Percentiles rank a stretch among this genome's conserved stretches.
phyloP scores from a whole-genome alignment of 371 early-diverging fungal species.

The Chytridium lagenaria region DNA sequence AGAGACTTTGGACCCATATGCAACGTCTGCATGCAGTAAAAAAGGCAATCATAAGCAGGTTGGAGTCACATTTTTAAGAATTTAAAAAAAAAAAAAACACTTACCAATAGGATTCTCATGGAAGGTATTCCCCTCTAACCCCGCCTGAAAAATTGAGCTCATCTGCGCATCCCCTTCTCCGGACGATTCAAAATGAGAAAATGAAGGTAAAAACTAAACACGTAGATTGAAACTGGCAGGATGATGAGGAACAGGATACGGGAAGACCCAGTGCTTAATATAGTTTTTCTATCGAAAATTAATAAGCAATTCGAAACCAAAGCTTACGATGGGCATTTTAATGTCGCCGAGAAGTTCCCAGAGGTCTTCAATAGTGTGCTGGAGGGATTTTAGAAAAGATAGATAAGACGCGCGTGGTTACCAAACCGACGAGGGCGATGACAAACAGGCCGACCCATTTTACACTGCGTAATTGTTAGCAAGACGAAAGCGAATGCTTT shows the following conservation, averaged over 20 bases:
- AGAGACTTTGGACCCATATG: constrained; percentile 91
- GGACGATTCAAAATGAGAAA: constrained; percentile 85
- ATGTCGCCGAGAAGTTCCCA: constrained; percentile 92
- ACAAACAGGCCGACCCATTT: constrained; percentile 99
- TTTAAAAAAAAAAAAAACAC: constrained; percentile 23
- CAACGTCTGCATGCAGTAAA: constrained; percentile 80
- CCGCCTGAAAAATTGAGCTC: constrained; percentile 98
- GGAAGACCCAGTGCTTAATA: constrained; percentile 77
- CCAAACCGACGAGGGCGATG: constrained; percentile 92
- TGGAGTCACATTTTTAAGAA: not conserved
- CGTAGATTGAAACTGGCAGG: constrained; percentile 88
- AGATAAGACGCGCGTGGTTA: constrained; percentile 36
- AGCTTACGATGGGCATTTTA: constrained; percentile 66
- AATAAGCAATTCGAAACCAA: constrained; percentile 2
- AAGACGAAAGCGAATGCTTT: no score
- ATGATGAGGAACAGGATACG: constrained; percentile 83
- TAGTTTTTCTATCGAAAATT: constrained; percentile 61
- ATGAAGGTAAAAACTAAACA: constrained; percentile 89
- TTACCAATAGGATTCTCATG: constrained; percentile 81
- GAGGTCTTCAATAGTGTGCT: constrained; percentile 92
- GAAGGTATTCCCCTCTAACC: constrained; percentile 85
- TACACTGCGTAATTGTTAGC: no score
- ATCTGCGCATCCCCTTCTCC: constrained; percentile 98
- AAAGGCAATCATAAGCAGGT: no score
- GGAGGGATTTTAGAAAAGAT: not conserved